Conservation (phyloP, 2,329 filamentous ascomycete species). For the Colletotrichum shisoi region DNA sequence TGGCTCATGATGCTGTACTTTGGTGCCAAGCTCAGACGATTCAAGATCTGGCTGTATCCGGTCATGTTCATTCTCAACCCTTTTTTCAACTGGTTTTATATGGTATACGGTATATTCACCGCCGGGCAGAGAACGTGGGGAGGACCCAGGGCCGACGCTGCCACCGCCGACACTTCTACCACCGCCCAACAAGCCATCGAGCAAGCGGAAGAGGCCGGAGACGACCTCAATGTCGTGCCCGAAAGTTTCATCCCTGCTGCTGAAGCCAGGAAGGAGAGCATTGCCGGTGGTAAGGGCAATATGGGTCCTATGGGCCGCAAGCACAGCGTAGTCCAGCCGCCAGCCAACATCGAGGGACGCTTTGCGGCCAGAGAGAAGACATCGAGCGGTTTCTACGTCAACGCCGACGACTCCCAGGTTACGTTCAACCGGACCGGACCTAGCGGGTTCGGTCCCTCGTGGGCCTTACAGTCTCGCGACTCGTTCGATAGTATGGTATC, state of each 20-base stretch:
- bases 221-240: conserved; percentile 88
- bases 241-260: conserved; percentile 77
- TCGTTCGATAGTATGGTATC: conserved; percentile 74
- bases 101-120: conserved; percentile 96
- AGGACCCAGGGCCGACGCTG: conserved; percentile 88
- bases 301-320: conserved; percentile 54
- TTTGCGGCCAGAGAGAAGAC: conserved; percentile 77
- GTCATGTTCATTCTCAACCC: conserved; percentile 95
- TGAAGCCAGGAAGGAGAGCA: conserved; percentile 57
- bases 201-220: conserved; percentile 76
- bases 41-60: conserved; percentile 94
- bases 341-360: conserved; percentile 76
- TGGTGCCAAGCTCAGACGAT: conserved; percentile 82
- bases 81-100: conserved; percentile 98
- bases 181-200: conserved; percentile 86
- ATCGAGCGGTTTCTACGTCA: conserved; percentile 73
- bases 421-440: conserved; percentile 27
- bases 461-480: conserved; percentile 57
- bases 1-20: conserved; percentile 98
- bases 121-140: conserved; percentile 96
- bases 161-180: conserved; percentile 75
- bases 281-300: conserved; percentile 43
- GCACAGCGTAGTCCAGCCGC: conserved; percentile 72
- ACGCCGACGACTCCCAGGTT: conserved; percentile 65
- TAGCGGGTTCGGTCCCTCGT: conserved; percentile 31